Percentiles rank a stretch among this genome's conserved stretches.
phyloP scores from a whole-genome alignment of 805 yeast species.

The Starmerella floricola region DNA sequence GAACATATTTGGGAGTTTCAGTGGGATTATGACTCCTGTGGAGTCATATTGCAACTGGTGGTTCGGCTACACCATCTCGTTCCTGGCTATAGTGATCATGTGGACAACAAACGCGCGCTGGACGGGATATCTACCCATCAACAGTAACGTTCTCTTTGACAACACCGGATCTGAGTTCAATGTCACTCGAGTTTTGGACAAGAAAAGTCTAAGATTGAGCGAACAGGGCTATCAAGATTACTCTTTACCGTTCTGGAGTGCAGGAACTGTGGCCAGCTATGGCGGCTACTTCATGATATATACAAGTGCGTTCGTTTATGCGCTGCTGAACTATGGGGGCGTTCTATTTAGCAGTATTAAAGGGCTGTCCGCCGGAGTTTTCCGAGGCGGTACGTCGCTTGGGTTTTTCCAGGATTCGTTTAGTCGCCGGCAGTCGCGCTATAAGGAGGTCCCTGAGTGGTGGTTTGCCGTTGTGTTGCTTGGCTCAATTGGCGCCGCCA shows the following conservation, averaged over 20 bases:
- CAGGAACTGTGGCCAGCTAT: conserved; percentile 47
- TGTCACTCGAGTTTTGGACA: conserved; percentile 37
- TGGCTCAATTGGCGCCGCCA: conserved; percentile 35
- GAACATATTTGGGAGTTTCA: conserved; percentile 20
- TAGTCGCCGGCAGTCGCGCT: conserved; percentile 43
- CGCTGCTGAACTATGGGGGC: conserved; percentile 21
- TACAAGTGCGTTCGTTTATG: conserved; percentile 43
- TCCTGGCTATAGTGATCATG: conserved; percentile 25
- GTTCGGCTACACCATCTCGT: conserved; percentile 33
- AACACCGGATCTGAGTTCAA: conserved; percentile 40
- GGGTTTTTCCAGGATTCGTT: conserved; percentile 39
- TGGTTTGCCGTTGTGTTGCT: conserved; percentile 38
- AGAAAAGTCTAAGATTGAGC: conserved; percentile 35
- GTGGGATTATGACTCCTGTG: neutral
- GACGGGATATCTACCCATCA: conserved; percentile 43
- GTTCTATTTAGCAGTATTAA: conserved; percentile 3
- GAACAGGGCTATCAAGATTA: conserved; percentile 40
- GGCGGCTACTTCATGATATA: conserved; percentile 47
- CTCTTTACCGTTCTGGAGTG: conserved; percentile 58
- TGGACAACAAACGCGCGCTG: conserved; percentile 39
- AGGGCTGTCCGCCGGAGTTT: conserved; percentile 19
- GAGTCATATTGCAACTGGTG: neutral
- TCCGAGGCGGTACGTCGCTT: conserved; percentile 24
- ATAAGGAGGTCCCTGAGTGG: conserved; percentile 53
- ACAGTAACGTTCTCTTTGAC: conserved; percentile 38